Percentiles rank a stretch among this genome's conserved stretches.
Evolutionary conservation across 768 basidiomycete species (phyloP).

Genomic region (Podaxis rugospora): DNA sequence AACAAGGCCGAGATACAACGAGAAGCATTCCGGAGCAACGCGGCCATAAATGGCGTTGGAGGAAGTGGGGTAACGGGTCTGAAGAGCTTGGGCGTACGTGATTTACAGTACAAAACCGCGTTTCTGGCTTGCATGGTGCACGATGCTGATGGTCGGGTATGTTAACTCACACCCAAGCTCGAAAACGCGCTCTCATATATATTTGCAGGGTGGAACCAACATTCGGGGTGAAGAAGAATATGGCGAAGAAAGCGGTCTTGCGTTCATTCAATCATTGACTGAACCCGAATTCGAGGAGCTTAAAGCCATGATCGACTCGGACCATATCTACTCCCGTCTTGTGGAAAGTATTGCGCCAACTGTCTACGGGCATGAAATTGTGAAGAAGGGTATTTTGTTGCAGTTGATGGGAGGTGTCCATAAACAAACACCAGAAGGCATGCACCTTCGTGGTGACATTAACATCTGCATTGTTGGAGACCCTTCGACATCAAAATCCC

Average conservation of each 20-base stretch:
- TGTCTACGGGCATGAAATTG: constrained; percentile 97
- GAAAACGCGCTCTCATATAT: not conserved
- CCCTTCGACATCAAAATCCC: constrained; percentile 96
- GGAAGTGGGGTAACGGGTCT: constrained; percentile 88
- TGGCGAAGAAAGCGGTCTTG: constrained; percentile 72
- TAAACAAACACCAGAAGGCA: constrained; percentile 93
- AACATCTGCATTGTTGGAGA: constrained; percentile 99
- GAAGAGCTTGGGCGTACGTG: constrained; percentile 91
- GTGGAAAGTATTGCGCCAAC: constrained; percentile 97
- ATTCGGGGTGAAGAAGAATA: constrained; percentile 86
- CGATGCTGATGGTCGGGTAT: constrained; percentile 81
- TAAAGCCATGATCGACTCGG: constrained; percentile 88
- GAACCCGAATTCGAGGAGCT: constrained; percentile 95
- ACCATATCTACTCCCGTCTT: constrained; percentile 91
- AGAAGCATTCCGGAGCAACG: constrained; percentile 67
- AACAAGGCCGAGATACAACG: constrained; percentile 88
- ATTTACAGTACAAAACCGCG: constrained; percentile 97
- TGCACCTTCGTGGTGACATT: constrained; percentile 97
- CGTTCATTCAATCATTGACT: constrained; percentile 86
- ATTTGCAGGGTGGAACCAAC: constrained; percentile 70
- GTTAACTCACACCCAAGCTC: constrained; percentile 22
- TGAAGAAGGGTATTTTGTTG: constrained; percentile 94
- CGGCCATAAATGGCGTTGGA: constrained; percentile 59
- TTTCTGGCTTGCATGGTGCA: constrained; percentile 98
- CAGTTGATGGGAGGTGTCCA: constrained; percentile 99